Evolutionary conservation across 2,329 filamentous ascomycete species (phyloP), one percentile per base, ranked within the genome.

Genomic region (Chrysoporthe austroafricana): DNA sequence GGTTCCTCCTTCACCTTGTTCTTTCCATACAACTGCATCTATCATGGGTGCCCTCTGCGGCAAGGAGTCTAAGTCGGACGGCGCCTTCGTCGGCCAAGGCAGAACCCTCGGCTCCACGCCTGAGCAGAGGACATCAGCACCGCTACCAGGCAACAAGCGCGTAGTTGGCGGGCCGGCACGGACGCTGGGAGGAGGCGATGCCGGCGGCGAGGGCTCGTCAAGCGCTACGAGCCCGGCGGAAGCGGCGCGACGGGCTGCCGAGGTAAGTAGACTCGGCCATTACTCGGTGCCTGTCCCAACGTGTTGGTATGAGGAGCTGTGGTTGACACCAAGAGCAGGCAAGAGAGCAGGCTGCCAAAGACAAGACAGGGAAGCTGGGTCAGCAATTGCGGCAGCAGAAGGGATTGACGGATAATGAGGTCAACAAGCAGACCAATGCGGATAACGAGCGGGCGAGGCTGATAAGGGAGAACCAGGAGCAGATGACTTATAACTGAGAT

Each of bases 41-140:
- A 46, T 68, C 71, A 97, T 97, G 94, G 94, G 94, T 69, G 95
- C 93, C 78, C 85, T 93, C 80, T 97, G 92, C 82, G 92, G 93
- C 77, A 94, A 93, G 78, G 85, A 84, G 68, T 81, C 87, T 43
- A 65, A 50, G 59, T 81, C 86, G 70, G 88, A 91, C 73, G 88
- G 91, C 73, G 83, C 87, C 78, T 96, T 94, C 81, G 80, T 87
- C 63, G 86, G 87, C 64, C 90, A 91, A 61, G 93, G 93, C 69
- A 91, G 92, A 64, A 86, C 88, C 48, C 84, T 97, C 65, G 90
- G 88, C 72, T 83, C 88, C 48, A 82, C 84, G 6, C 81, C 82
- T 26, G 76, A 78, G 81, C 70, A 83, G 76, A 72, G 82, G 70
- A 78, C 77, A 66, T 86, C 82, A 71, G 85, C 83, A 67, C 82